Evolutionary conservation across 2,329 filamentous ascomycete species (phyloP).

Genomic region (Chaetomiaceae sp.): DNA sequence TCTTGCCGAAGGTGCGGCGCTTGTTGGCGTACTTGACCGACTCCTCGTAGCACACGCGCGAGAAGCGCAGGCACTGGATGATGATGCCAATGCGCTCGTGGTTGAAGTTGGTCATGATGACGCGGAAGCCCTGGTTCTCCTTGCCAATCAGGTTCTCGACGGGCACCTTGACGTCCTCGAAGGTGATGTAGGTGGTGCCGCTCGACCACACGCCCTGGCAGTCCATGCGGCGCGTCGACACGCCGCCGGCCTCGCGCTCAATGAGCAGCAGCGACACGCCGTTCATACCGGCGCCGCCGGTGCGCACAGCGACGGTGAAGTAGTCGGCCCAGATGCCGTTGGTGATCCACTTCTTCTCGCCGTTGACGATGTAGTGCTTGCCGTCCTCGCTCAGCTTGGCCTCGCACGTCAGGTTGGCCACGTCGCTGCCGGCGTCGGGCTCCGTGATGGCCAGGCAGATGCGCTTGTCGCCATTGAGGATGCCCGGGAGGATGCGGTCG

Average conservation of each 20-base stretch:
- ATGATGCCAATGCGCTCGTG: conserved; percentile 98
- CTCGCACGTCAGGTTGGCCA: conserved; percentile 92
- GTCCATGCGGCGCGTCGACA: conserved; percentile 93
- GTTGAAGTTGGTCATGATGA: conserved; percentile 99
- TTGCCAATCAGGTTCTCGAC: conserved; percentile 99
- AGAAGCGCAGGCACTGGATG: conserved; percentile 94
- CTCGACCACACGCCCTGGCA: conserved; percentile 96
- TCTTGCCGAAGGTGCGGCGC: conserved; percentile 93
- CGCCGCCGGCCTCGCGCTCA: conserved; percentile 76
- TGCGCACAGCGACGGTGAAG: conserved; percentile 94
- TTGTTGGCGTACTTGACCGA: conserved; percentile 96
- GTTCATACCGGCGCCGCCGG: conserved; percentile 84
- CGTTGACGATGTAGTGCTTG: conserved; percentile 99
- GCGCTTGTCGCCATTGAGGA: conserved; percentile 88
- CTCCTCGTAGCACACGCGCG: conserved; percentile 95
- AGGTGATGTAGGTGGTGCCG: conserved; percentile 95
- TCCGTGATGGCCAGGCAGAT: conserved; percentile 98
- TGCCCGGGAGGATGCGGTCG: conserved; percentile 81
- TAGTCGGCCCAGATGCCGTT: conserved; percentile 97
- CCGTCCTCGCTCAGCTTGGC: conserved; percentile 92
- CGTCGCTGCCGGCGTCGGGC: conserved; percentile 89
- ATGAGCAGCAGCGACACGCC: conserved; percentile 88
- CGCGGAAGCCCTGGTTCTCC: conserved; percentile 96
- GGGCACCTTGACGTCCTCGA: conserved; percentile 98
- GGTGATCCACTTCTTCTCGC: conserved; percentile 99